These are phyloP conservation scores for Sextonia rubra DNA, from an alignment of 164 flowering plant genomes.

Conservation along the genomic window DNA sequence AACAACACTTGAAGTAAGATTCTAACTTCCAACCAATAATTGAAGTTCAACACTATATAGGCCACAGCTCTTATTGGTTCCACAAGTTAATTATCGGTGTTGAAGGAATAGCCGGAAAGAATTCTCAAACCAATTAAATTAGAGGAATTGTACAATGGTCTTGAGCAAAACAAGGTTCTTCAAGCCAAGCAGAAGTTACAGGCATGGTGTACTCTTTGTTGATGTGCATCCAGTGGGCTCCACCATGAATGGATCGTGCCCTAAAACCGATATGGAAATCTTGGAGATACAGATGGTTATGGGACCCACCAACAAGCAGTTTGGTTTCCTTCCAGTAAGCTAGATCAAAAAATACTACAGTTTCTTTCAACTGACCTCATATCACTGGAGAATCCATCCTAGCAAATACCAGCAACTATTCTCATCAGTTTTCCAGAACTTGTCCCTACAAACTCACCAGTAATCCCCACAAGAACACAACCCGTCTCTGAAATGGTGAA, in stretches of 20 bases:
- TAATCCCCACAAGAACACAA: slow-evolving; percentile 20
- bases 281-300: not conserved
- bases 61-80: not conserved
- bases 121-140: too few relatives aligned
- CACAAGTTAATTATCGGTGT: not conserved
- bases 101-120: not conserved
- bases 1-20: too few relatives aligned
- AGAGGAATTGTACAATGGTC: not conserved
- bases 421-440: not conserved
- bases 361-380: not conserved
- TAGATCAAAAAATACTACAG: not conserved
- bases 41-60: not conserved
- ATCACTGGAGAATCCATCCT: not conserved
- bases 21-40: too few relatives aligned
- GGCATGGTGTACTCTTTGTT: not conserved
- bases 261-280: not conserved
- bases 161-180: not conserved
- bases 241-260: not conserved
- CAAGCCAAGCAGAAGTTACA: not conserved
- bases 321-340: not conserved
- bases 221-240: not conserved
- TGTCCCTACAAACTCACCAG: slow-evolving; percentile 7
- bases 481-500: slow-evolving; percentile 22
- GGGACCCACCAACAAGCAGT: not conserved
- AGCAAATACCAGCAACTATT: not conserved